Evolutionary conservation across 306 rosid species (phyloP).

Genomic region (Cicer cuneatum): DNA sequence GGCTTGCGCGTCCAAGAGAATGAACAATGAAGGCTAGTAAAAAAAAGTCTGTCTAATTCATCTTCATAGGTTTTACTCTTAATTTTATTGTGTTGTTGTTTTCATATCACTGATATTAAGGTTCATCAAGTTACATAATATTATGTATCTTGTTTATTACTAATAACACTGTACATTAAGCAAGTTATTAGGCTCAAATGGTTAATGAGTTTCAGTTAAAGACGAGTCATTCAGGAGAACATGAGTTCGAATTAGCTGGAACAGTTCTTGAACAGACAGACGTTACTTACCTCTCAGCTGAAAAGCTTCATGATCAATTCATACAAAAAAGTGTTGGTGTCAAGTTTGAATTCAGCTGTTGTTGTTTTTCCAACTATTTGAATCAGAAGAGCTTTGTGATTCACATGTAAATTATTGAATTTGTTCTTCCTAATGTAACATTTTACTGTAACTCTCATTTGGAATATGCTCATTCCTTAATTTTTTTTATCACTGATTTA

Average conservation of each 20-base stretch:
- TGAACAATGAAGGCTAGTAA: slow-evolving; percentile 42
- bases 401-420: neutral
- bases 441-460: neutral
- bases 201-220: no score
- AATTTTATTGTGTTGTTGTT: slow-evolving; percentile 37
- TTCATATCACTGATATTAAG: slow-evolving; percentile 33
- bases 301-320: slow-evolving; percentile 3
- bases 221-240: no score
- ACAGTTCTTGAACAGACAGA: no score
- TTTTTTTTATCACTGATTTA: neutral
- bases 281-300: neutral
- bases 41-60: slow-evolving; percentile 18
- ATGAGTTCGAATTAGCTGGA: no score
- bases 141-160: slow-evolving; percentile 43
- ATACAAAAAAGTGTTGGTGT: neutral
- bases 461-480: neutral
- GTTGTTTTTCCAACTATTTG: neutral
- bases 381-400: neutral
- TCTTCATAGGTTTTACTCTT: slow-evolving; percentile 38
- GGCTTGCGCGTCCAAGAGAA: slow-evolving; percentile 91
- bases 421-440: slow-evolving; percentile 4
- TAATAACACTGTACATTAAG: slow-evolving; percentile 9
- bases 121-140: slow-evolving; percentile 34
- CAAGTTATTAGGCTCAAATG: no score
- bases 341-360: slow-evolving; percentile 3